Conservation (phyloP, 176 grass and related monocot genomes). For the Alloteropsis semialata region DNA sequence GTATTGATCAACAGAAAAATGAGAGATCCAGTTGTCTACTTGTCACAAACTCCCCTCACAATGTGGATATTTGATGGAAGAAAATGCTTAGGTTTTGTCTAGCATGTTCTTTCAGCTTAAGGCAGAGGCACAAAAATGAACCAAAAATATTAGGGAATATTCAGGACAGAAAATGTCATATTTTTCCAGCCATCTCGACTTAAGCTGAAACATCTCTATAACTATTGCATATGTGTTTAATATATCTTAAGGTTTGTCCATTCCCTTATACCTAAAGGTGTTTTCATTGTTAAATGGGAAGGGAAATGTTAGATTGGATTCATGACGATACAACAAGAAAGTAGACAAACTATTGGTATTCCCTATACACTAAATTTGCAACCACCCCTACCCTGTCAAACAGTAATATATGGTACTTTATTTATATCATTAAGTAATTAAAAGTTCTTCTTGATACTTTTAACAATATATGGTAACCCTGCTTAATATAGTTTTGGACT, state of each 20-base stretch:
- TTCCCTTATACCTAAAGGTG: neutral
- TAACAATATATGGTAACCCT: neutral
- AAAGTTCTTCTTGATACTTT: neutral
- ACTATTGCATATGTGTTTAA: neutral
- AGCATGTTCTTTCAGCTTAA: neutral
- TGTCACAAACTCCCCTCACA: neutral
- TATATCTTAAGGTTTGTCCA: neutral
- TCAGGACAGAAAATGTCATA: neutral
- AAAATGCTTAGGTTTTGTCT: neutral
- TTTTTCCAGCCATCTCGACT: neutral
- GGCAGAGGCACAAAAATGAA: neutral
- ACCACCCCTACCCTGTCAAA: neutral
- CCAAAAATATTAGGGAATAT: neutral
- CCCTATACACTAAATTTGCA: neutral
- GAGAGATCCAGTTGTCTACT: neutral
- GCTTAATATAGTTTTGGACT: neutral
- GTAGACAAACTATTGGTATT: neutral
- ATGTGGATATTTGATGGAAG: neutral
- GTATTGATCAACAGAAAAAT: constrained; percentile 12
- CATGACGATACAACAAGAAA: neutral
- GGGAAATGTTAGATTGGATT: neutral
- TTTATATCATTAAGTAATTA: neutral
- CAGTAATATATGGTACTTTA: neutral
- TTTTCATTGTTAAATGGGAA: neutral
- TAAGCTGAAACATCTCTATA: neutral